phyloP scores from a whole-genome alignment of 495 filamentous ascomycete genomes.

The Penicillium riverlandense region DNA sequence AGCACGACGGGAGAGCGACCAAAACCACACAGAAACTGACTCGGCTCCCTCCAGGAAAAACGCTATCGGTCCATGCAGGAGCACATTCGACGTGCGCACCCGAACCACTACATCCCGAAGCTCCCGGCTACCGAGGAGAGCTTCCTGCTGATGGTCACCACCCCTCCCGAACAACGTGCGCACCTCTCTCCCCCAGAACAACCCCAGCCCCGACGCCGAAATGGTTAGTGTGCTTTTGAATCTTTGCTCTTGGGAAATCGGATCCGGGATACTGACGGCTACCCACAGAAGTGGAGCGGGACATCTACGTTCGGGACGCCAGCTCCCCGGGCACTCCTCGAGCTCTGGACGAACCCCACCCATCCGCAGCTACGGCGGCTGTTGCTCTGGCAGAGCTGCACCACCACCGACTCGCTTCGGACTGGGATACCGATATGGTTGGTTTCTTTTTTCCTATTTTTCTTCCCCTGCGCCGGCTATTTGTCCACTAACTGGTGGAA shows the following conservation, averaged over 20 bases:
- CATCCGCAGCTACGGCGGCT: conserved; percentile 68
- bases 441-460: conserved; percentile 18
- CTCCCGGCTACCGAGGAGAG: conserved; percentile 98
- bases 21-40: too few species aligned
- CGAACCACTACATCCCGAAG: conserved; percentile 96
- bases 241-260: neutral
- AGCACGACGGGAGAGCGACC: too few species aligned
- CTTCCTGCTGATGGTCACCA: conserved; percentile 92
- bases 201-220: conserved; percentile 28
- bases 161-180: conserved; percentile 69
- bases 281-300: conserved; percentile 37
- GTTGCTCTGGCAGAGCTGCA: conserved; percentile 84
- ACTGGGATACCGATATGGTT: conserved; percentile 83
- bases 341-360: conserved; percentile 64
- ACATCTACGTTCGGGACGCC: conserved; percentile 56
- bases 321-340: conserved; percentile 67
- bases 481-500: too few species aligned
- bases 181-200: conserved; percentile 50
- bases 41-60: conserved; percentile 60
- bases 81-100: conserved; percentile 96
- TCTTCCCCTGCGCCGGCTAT: neutral
- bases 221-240: conserved; percentile 21
- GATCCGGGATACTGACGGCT: conserved; percentile 20
- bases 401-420: conserved; percentile 68
- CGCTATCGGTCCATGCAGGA: conserved; percentile 99